Evolutionary conservation across 805 yeast genomes (phyloP), one percentile per base, ranked within the genome.

Genomic region (Maudiozyma bulderi): DNA sequence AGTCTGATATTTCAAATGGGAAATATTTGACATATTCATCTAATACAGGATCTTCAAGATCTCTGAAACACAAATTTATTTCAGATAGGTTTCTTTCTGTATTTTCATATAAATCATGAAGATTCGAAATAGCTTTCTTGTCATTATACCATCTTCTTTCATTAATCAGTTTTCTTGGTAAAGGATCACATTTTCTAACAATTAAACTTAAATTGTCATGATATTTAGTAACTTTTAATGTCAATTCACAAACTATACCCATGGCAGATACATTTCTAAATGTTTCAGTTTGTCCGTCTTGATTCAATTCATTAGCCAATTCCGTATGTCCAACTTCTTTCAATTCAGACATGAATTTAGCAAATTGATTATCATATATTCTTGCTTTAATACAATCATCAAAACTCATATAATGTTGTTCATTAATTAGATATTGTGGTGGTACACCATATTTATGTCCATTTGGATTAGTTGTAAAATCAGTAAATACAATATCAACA

Each of bases 241-340:
- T 44, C 40, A 64, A 26, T 37, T 54, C 51, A 48, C 64, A 59
- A 2, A 64, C 51, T 9, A 64, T 60, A 31, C 66, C 65, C 13
- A 49, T 46, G 14, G 51, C 52, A 1, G 65, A 53, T 11, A 61
- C 40, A 48, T 61, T 64, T 11, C 49, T 57, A 8, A 52, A 53
- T 14, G 48, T 41, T 10, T 34, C 37, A 20, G 26, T 20, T 20
- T 20, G 26, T 20, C 26, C 26, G 4, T 3, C 26, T 20, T 20
- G 38, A n/a, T 35, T 35, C 13, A n/a, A 14, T 15, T 35, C 8
- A 35, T n/a, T 9, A 35, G 15, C 7, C 11, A 15, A 35, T n/a
- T 35, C 20, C 20, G 42, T 29, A 20, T 42, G 44, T 7, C 9
- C n/a, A 6, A 29, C 37, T 8, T 33, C 32, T 14, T 44, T 32